Percentiles rank a stretch among this genome's conserved stretches.
Conservation (phyloP, 441 rosid species). For the Euphorbia schlechtendalii region DNA sequence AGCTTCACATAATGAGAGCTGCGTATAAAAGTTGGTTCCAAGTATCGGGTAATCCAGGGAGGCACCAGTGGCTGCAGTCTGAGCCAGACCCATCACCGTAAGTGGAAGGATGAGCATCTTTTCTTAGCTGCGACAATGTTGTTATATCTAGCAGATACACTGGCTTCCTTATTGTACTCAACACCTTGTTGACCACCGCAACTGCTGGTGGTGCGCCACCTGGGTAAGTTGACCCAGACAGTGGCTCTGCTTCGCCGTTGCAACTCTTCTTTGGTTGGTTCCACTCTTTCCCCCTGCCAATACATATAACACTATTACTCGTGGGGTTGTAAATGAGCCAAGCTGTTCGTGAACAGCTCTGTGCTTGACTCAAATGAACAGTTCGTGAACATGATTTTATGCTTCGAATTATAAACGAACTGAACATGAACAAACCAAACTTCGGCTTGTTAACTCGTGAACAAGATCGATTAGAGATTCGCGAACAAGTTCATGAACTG, state of each 20-base stretch:
- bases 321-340: too few relatives aligned
- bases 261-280: conserved; percentile 56
- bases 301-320: neutral
- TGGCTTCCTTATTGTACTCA: conserved; percentile 46
- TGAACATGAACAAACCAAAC: too few relatives aligned
- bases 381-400: too few relatives aligned
- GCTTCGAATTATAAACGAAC: too few relatives aligned
- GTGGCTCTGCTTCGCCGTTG: conserved; percentile 59
- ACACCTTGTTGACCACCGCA: conserved; percentile 57
- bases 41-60: conserved; percentile 88
- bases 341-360: too few relatives aligned
- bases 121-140: conserved; percentile 63
- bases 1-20: conserved; percentile 54
- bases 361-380: too few relatives aligned
- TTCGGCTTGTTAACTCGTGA: too few relatives aligned
- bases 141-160: conserved; percentile 75
- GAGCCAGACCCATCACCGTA: conserved; percentile 40
- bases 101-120: conserved; percentile 86
- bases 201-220: conserved; percentile 66
- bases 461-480: too few relatives aligned
- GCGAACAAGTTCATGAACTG: too few relatives aligned
- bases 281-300: conserved; percentile 64
- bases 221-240: conserved; percentile 54
- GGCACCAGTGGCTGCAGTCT: conserved; percentile 98
- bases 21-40: conserved; percentile 86